A percentile compares a stretch with the other conserved stretches of the same genome.
phyloP scores from a whole-genome alignment of 2,329 filamentous ascomycete species.

The Herpotrichia juniperi region DNA sequence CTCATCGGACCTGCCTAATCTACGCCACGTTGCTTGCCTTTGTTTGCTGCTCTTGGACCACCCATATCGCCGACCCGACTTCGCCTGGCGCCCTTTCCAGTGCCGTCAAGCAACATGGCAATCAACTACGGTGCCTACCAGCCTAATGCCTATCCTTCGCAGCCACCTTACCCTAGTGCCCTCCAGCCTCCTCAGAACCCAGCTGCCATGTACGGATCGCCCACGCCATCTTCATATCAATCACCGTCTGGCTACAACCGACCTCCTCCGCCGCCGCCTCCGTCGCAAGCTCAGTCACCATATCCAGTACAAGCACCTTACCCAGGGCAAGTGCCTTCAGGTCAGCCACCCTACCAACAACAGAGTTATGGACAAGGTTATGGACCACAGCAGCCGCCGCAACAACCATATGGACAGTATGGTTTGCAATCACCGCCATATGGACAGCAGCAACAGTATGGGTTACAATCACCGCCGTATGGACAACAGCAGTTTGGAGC shows the following conservation, averaged over 20 bases:
- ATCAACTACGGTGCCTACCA: conserved; percentile 39
- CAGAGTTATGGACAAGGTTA: conserved; percentile 28
- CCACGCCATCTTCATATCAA: conserved; percentile 46
- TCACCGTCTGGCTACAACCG: conserved; percentile 41
- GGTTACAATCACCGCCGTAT: conserved; percentile 17
- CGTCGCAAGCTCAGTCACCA: conserved; percentile 28
- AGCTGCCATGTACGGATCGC: conserved; percentile 46
- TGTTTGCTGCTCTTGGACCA: conserved; percentile 1
- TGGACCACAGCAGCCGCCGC: conserved; percentile 21
- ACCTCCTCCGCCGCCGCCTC: conserved; percentile 35
- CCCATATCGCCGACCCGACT: background rate
- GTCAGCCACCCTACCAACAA: conserved; percentile 8
- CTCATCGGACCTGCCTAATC: too few relatives aligned
- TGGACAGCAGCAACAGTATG: conserved; percentile 14
- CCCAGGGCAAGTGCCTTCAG: conserved; percentile 30
- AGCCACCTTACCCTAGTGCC: conserved; percentile 38
- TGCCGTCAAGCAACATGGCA: conserved; percentile 28
- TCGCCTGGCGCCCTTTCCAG: background rate
- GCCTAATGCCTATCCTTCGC: conserved; percentile 29
- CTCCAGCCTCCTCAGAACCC: conserved; percentile 49
- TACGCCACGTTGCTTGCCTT: conserved; percentile 17
- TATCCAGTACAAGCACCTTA: background rate
- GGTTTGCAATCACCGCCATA: conserved; percentile 40
- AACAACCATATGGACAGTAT: conserved; percentile 11
- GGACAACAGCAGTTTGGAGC: conserved; percentile 25